phyloP scores from a whole-genome alignment of 2,329 filamentous ascomycete species.

The Diaporthe helianthi region DNA sequence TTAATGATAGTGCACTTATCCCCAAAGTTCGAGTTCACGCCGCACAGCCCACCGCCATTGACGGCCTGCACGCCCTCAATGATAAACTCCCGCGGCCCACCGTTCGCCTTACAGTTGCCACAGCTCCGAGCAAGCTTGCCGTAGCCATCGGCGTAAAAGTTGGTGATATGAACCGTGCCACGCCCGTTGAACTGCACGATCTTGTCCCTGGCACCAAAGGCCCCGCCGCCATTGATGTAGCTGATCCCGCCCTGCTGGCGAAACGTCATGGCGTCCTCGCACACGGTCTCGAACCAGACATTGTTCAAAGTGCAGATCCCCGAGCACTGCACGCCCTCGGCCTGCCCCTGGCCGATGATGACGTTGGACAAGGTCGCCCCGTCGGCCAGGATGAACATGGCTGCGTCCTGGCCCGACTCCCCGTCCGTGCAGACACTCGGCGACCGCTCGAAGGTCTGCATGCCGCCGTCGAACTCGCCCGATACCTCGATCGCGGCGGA shows the following conservation, averaged over 20 bases:
- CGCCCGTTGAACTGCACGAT: constrained; percentile 48
- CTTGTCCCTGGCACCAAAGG: constrained; percentile 46
- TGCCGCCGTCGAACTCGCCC: not conserved
- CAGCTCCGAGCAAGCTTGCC: constrained; percentile 56
- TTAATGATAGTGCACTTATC: constrained; percentile 42
- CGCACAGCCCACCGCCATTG: constrained; percentile 49
- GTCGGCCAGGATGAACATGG: constrained; percentile 57
- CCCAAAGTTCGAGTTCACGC: constrained; percentile 57
- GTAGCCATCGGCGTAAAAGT: constrained; percentile 51
- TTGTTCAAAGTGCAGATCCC: constrained; percentile 52
- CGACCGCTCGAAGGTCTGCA: constrained; percentile 16
- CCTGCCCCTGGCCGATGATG: constrained; percentile 56
- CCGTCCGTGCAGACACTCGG: constrained; percentile 9
- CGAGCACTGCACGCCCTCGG: constrained; percentile 57
- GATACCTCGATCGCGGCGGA: not conserved
- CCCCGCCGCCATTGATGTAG: constrained; percentile 48
- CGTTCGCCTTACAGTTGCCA: constrained; percentile 53
- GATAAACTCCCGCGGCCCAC: constrained; percentile 47
- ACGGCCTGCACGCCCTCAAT: constrained; percentile 53
- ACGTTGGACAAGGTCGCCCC: constrained; percentile 58
- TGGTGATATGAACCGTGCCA: constrained; percentile 43
- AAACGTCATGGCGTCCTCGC: constrained; percentile 47
- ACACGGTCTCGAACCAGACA: constrained; percentile 44
- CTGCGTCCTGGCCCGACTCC: constrained; percentile 34
- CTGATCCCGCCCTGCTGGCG: constrained; percentile 45